Evolutionary conservation across 495 filamentous ascomycete species (phyloP).

Genomic region (Aspergillus heteromorphus): DNA sequence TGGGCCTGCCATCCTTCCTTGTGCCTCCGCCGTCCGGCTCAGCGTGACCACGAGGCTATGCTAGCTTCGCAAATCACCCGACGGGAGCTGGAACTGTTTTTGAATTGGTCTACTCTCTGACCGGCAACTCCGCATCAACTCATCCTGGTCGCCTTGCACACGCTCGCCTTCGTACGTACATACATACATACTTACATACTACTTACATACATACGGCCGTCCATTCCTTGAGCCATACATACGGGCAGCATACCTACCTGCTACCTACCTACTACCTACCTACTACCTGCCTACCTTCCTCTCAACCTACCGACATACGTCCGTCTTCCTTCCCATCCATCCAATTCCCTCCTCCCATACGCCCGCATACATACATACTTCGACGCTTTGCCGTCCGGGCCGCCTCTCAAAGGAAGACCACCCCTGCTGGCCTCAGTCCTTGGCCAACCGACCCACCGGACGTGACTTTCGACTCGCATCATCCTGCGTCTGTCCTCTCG

Average conservation of each 20-base stretch:
- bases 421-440: slow-evolving; percentile 10
- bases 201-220: slow-evolving; percentile 16
- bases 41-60: slow-evolving; percentile 28
- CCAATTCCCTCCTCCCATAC: slow-evolving; percentile 1
- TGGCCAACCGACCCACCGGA: slow-evolving; percentile 15
- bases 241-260: slow-evolving; percentile 8
- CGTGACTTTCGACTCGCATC: slow-evolving; percentile 25
- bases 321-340: background rate
- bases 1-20: background rate
- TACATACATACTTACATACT: slow-evolving; percentile 1
- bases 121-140: slow-evolving; percentile 16
- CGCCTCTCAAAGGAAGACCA: slow-evolving; percentile 1
- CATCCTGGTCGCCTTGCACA: slow-evolving; percentile 19
- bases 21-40: slow-evolving; percentile 7
- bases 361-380: background rate
- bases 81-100: slow-evolving; percentile 20
- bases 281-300: no score
- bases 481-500: slow-evolving; percentile 22
- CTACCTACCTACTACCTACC: background rate
- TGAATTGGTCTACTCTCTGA: slow-evolving; percentile 24
- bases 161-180: slow-evolving; percentile 6
- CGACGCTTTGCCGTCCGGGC: background rate
- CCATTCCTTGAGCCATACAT: slow-evolving; percentile 4
- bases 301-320: slow-evolving; percentile 8
- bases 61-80: slow-evolving; percentile 31